Base-by-base conservation (phyloP, 495 filamentous ascomycete species). In the Neurospora sp. region DNA sequence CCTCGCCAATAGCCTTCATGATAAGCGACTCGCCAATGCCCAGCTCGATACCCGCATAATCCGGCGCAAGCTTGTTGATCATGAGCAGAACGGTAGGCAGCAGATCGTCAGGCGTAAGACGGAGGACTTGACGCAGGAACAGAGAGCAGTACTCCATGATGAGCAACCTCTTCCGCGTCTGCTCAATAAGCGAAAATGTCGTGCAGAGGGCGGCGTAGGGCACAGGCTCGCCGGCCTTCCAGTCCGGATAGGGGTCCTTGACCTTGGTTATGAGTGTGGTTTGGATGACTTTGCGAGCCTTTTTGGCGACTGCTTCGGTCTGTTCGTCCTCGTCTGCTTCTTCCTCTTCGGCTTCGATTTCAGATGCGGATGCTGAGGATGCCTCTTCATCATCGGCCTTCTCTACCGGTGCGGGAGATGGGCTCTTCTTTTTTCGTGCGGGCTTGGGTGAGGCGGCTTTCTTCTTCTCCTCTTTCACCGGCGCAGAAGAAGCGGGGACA, bases 1-100 rank as follows among this genome's bases (percentile, higher is more conserved):
- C 91, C 83, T 99, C 94, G 16, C 94, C 94, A 78, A 99, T 97
- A 18, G 96, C 92, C 78, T 98, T 99, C 94, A 99, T 98, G 77
- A 99, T 97, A 62, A 99, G 80, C 16, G 94, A 97, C 84, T 99
- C 96, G 59, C 96, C 96, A 78, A 99, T 98, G 39, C 96, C 96
- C 20, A 99, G 85, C 82, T 99, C 96, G 72, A 99, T 92, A 23
- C 96, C 96, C 35, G 94, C 91, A 78, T 97, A 99, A 79, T 99
- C 96, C 2, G 96, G 94, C 14, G 96, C 96, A 41, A 99, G 89
- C 78, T 98, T 98, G 82, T 97, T 97, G 83, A 96, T 94, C 94
- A 98, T 98, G 23, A 99, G 89, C 71, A 95, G 87, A 9, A 98
- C 91, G 2, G 93, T 96, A 4, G 94, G 88, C 3, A 98, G 85